These are phyloP conservation scores for Syzygium aqueum DNA, from an alignment of 345 rosid species.

Conservation along the genomic window DNA sequence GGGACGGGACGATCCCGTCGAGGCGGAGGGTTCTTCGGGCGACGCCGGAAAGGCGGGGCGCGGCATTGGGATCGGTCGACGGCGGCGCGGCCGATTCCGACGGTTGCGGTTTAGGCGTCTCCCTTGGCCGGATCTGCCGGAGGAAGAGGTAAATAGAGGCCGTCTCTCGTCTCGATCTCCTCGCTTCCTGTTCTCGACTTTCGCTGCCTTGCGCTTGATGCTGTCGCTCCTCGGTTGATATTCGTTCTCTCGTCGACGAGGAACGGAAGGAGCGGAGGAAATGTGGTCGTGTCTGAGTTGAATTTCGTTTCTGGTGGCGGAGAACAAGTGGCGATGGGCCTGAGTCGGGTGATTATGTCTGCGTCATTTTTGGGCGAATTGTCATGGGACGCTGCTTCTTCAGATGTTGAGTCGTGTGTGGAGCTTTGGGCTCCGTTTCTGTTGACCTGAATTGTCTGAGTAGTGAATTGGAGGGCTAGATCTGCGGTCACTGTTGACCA, in stretches of 20 bases:
- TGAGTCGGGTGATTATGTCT: background rate
- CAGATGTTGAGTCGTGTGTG: background rate
- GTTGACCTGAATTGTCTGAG: background rate
- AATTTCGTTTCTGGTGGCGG: background rate
- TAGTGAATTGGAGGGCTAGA: background rate
- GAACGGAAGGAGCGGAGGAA: background rate
- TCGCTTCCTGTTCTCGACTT: background rate
- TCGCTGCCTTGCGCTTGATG: background rate
- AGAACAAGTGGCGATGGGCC: background rate
- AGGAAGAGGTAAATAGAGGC: background rate
- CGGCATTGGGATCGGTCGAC: background rate
- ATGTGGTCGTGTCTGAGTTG: background rate
- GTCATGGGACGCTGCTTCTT: background rate
- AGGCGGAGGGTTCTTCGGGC: background rate
- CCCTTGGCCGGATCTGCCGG: background rate
- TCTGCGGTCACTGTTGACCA: background rate
- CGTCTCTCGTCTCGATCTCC: background rate
- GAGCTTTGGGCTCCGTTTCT: background rate
- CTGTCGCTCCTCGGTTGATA: background rate
- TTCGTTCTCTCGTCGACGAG: background rate
- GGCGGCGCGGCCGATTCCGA: background rate
- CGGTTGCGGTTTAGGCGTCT: background rate
- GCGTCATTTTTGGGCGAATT: background rate
- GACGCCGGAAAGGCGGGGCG: background rate
- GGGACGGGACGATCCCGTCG: background rate